Evolutionary conservation across 176 grass and related monocot species (phyloP).

Genomic region (Oryza officinalis): DNA sequence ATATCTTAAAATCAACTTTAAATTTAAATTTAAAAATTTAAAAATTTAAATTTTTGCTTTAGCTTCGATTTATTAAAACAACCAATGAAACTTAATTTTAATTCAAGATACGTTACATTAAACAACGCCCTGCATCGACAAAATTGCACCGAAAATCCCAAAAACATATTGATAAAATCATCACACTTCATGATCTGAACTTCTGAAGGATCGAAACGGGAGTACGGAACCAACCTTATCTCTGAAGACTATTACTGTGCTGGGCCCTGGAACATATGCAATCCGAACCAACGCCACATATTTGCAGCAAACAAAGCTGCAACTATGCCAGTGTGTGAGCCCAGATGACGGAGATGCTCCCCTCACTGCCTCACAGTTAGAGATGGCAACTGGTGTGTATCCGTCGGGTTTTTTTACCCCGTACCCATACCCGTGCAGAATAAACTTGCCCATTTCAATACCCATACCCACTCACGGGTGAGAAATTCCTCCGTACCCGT

Average conservation of each 20-base stretch:
- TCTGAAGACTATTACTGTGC: not conserved
- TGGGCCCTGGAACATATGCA: not conserved
- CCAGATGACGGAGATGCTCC: constrained; percentile 20
- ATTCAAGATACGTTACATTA: not conserved
- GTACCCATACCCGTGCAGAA: too few species aligned
- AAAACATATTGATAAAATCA: not conserved
- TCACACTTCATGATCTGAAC: not conserved
- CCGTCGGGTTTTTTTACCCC: too few species aligned
- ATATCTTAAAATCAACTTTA: too few species aligned
- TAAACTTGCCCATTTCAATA: too few species aligned
- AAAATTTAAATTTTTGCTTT: too few species aligned
- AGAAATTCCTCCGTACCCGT: too few species aligned
- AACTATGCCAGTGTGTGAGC: not conserved
- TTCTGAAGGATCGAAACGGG: not conserved
- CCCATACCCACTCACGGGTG: too few species aligned
- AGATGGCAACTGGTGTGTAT: too few species aligned
- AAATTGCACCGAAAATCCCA: not conserved
- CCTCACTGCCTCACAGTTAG: too few species aligned
- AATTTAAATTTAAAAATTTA: too few species aligned
- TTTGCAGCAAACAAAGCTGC: not conserved
- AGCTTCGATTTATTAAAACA: too few species aligned
- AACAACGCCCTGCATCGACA: not conserved
- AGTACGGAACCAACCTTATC: not conserved
- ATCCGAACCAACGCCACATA: not conserved
- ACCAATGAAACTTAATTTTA: too few species aligned